Evolutionary conservation across 1,284 basidiomycete genomes (phyloP), one percentile per base, ranked within the genome.

Genomic region (Ceratobasidium sp.): DNA sequence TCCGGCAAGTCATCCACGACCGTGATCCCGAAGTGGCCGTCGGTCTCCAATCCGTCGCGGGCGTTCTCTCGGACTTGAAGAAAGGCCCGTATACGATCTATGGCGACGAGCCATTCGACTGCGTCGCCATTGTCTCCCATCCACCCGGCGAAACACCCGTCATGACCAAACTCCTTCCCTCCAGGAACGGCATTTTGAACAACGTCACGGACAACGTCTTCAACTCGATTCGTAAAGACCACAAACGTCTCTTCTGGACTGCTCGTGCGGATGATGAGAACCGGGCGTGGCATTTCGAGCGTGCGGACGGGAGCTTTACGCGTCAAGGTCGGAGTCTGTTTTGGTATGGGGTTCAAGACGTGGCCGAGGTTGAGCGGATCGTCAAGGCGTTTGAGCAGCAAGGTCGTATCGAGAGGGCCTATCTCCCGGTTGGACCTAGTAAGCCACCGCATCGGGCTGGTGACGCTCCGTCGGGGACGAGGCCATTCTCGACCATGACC

Each of bases 271-370:
- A 98, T 82, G 97, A 99, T 85, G 97, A 99, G 87, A 93, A 98
- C 87, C 92, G 97, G 56, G 91, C 94, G 1, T 99, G 97, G 97
- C 97, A 99, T 87, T 99, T 98, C 84, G 98, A 99, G 88, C 92
- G 96, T 77, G 96, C 97, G 0, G 97, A 99, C 82, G 97, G 97
- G 9, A 96, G 94, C 85, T 99, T 99, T 88, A 98, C 97, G 13
- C 90, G 98, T 74, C 95, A 95, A 44, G 96, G 97, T 61, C 91
- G 90, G 84, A 96, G 92, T 83, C 87, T 99, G 83, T 99, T 98
- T 90, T 99, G 97, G 96, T 99, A 98, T 84, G 97, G 97, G 74
- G 90, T 99, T 57, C 92, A 94, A 82, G 96, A 98, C 82, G 92
- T 98, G 50, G 90, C 90, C 79, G 97, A 99, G 85, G 96, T 99